phyloP scores from a whole-genome alignment of 176 grass and related monocot species.

The Musa acuminata region DNA sequence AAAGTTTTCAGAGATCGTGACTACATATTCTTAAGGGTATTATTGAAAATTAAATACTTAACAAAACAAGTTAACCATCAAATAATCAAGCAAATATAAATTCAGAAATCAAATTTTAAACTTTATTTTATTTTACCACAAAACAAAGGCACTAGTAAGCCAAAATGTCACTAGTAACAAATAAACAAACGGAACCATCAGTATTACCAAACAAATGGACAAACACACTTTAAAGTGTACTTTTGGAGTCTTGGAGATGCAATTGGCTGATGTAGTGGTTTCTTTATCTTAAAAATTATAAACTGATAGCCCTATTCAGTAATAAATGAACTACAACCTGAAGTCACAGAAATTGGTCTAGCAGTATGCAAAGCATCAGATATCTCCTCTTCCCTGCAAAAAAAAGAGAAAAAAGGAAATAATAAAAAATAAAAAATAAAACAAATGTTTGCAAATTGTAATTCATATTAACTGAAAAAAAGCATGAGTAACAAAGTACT shows the following conservation, averaged over 20 bases:
- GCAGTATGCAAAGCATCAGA: constrained; percentile 8
- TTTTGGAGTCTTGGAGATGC: too few species aligned
- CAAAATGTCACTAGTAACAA: too few species aligned
- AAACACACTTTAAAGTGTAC: neutral
- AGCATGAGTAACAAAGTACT: too few species aligned
- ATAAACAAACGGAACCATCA: too few species aligned
- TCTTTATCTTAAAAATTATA: neutral
- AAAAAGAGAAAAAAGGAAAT: constrained; percentile 14
- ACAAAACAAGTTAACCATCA: neutral
- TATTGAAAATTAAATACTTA: neutral
- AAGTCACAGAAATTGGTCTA: constrained; percentile 19
- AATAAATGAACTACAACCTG: constrained; percentile 34
- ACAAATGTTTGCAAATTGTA: neutral
- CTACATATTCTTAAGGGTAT: neutral
- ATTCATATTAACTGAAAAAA: neutral
- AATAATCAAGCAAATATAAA: neutral
- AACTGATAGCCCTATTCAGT: neutral
- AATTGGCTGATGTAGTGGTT: neutral
- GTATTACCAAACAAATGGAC: too few species aligned
- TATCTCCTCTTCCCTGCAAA: constrained; percentile 39
- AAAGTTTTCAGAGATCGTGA: neutral
- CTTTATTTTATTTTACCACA: too few species aligned
- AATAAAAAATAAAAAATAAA: constrained; percentile 1
- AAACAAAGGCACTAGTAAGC: too few species aligned
- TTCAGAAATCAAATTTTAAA: too few species aligned